phyloP scores from a whole-genome alignment of 768 basidiomycete genomes.

The Tephrocybe sp. region DNA sequence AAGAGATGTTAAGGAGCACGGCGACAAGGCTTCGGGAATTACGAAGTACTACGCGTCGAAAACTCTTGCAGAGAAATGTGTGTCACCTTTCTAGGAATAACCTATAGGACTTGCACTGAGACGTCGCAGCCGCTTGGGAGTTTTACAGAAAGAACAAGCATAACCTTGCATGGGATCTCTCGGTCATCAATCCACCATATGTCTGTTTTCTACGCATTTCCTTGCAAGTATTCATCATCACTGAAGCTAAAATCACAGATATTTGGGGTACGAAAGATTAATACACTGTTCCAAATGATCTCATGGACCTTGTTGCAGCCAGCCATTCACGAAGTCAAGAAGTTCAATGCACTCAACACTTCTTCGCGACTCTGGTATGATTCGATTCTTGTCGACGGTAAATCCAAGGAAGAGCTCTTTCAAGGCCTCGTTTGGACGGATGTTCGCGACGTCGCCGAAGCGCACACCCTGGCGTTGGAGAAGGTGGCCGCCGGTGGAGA shows the following conservation, averaged over 20 bases:
- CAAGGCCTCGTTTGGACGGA: constrained; percentile 35
- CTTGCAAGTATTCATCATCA: not conserved
- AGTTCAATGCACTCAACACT: constrained; percentile 31
- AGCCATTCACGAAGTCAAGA: constrained; percentile 32
- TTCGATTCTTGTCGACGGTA: constrained; percentile 22
- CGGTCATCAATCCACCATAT: constrained; percentile 51
- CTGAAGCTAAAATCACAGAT: constrained; percentile 16
- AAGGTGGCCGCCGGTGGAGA: constrained; percentile 49
- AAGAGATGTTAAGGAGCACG: constrained; percentile 47
- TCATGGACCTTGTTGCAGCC: constrained; percentile 26
- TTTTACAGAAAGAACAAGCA: constrained; percentile 35
- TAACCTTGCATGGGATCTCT: constrained; percentile 49
- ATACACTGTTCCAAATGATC: not conserved
- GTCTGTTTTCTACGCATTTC: too few species aligned
- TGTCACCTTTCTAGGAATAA: not conserved
- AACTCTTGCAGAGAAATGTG: constrained; percentile 57
- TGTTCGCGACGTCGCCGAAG: constrained; percentile 51
- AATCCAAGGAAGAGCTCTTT: constrained; percentile 16
- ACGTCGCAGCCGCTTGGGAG: constrained; percentile 37
- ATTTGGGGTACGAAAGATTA: constrained; percentile 30
- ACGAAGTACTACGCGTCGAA: constrained; percentile 59
- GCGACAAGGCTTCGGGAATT: constrained; percentile 37
- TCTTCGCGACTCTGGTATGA: constrained; percentile 34
- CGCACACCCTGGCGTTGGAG: constrained; percentile 49
- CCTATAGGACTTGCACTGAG: not conserved